These are phyloP conservation scores for Beauveria caledonica DNA, from an alignment of 2,329 filamentous ascomycete genomes.

Conservation along the genomic window DNA sequence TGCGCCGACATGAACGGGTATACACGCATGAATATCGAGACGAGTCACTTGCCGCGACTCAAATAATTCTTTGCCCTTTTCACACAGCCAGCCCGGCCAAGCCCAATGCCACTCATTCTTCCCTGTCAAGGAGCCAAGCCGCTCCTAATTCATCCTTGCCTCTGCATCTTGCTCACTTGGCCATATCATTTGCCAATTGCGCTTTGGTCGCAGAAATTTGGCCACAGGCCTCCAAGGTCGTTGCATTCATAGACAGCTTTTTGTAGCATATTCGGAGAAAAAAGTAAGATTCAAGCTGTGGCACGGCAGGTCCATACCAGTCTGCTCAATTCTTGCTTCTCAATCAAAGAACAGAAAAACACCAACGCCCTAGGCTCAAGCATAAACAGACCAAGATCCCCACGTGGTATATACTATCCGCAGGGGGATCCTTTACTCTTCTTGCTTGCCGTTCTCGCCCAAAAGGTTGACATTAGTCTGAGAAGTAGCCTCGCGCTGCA, in stretches of 20 bases:
- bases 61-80: neutral
- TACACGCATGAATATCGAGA: conserved; percentile 1
- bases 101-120: conserved; percentile 4
- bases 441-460: conserved; percentile 35
- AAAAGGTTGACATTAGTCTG: conserved; percentile 37
- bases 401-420: neutral
- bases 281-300: conserved; percentile 28
- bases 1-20: conserved; percentile 1
- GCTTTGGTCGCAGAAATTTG: conserved; percentile 1
- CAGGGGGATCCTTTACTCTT: conserved; percentile 31
- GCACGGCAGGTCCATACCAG: conserved; percentile 29
- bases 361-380: conserved; percentile 37
- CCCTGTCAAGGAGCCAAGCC: neutral
- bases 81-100: conserved; percentile 4
- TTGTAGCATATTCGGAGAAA: conserved; percentile 24
- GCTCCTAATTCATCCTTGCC: neutral
- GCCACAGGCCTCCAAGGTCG: conserved; percentile 21
- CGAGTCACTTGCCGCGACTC: neutral
- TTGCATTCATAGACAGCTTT: conserved; percentile 23
- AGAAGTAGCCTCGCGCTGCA: conserved; percentile 73
- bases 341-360: conserved; percentile 32
- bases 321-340: conserved; percentile 32
- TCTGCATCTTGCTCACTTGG: conserved; percentile 4
- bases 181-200: neutral
- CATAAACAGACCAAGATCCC: conserved; percentile 34